Percentiles rank a stretch among this genome's conserved stretches.
Evolutionary conservation across 2,329 filamentous ascomycete species (phyloP).

Genomic region (Zelopaecilomyces penicillatus): DNA sequence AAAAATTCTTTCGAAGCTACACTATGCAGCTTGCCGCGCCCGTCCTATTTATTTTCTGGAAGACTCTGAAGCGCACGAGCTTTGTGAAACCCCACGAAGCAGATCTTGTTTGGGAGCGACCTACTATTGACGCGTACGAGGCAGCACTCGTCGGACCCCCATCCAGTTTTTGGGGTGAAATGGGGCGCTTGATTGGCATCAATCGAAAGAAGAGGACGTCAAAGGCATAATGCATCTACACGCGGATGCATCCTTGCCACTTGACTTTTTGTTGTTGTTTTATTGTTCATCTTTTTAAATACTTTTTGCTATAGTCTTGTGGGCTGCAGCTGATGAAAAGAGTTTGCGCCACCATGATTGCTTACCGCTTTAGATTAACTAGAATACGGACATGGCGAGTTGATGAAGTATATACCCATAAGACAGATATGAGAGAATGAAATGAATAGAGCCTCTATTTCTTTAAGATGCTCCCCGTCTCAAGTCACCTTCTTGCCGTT

Average conservation of each 20-base stretch:
- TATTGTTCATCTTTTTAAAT: no score
- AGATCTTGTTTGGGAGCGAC: conserved; percentile 54
- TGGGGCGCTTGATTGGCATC: conserved; percentile 38
- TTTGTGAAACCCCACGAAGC: conserved; percentile 44
- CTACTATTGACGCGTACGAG: conserved; percentile 50
- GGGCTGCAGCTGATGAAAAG: no score
- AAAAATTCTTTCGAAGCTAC: conserved; percentile 45
- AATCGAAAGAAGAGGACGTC: conserved; percentile 11
- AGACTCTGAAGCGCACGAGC: conserved; percentile 51
- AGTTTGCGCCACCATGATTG: no score
- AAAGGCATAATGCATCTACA: background rate
- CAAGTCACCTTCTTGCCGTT: no score
- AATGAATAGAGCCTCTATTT: no score
- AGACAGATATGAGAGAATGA: no score
- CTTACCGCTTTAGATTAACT: no score
- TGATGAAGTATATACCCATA: no score
- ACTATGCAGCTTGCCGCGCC: conserved; percentile 48
- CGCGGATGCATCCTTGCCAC: conserved; percentile 3
- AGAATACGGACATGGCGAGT: no score
- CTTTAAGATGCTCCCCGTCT: no score
- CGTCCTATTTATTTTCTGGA: conserved; percentile 52
- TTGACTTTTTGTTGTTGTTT: background rate
- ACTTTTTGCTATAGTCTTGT: no score
- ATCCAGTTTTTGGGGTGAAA: conserved; percentile 47
- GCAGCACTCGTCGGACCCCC: conserved; percentile 39